Evolutionary conservation across 2,329 filamentous ascomycete genomes (phyloP).

Genomic region (Zasmidium cellare): DNA sequence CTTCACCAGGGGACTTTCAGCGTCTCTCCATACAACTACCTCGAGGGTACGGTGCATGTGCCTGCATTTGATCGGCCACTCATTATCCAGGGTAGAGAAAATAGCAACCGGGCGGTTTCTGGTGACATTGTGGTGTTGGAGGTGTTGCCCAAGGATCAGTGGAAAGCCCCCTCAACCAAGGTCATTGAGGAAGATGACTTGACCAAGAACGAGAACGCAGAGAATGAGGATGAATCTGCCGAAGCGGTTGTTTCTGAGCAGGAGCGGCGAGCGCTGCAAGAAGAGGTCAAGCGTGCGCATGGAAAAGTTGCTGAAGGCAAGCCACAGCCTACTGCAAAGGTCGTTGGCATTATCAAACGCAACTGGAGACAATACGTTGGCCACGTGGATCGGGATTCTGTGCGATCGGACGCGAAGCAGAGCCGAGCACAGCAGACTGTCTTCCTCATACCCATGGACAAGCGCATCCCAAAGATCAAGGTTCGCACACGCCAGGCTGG

Average conservation of each 20-base stretch:
- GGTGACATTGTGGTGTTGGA: constrained; percentile 93
- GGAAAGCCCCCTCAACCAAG: constrained; percentile 94
- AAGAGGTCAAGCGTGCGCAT: constrained; percentile 86
- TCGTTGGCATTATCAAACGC: constrained; percentile 89
- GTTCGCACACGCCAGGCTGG: constrained; percentile 87
- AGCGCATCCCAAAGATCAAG: constrained; percentile 93
- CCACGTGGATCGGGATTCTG: constrained; percentile 85
- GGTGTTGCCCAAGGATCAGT: constrained; percentile 88
- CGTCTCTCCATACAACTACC: constrained; percentile 95
- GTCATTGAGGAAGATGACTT: constrained; percentile 92
- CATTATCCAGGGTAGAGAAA: constrained; percentile 85
- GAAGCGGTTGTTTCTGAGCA: constrained; percentile 80
- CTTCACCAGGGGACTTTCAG: constrained; percentile 95
- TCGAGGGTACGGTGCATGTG: constrained; percentile 89
- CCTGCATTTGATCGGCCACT: constrained; percentile 87
- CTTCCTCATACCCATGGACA: constrained; percentile 97
- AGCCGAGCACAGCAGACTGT: constrained; percentile 87
- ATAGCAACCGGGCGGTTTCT: constrained; percentile 90
- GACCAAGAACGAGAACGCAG: constrained; percentile 91
- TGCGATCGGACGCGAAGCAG: constrained; percentile 70
- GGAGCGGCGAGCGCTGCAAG: constrained; percentile 82
- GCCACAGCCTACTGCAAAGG: constrained; percentile 84
- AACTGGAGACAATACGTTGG: constrained; percentile 99
- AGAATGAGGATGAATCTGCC: constrained; percentile 74
- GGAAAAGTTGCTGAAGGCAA: constrained; percentile 72